Evolutionary conservation across 2,329 filamentous ascomycete species (phyloP).

Genomic region (Fusarium continuum): DNA sequence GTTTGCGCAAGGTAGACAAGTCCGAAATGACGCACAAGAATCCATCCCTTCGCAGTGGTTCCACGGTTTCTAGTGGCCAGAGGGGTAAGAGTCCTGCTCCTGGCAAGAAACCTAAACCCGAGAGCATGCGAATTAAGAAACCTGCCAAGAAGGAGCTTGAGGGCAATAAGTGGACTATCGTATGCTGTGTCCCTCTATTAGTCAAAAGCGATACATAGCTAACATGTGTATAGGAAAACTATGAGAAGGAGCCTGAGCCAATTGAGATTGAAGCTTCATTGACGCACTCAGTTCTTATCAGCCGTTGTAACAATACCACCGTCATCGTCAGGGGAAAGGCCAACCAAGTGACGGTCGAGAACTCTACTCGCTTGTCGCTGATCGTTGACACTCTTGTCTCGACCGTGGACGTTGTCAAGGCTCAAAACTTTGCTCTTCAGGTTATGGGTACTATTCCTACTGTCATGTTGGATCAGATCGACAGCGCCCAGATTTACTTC

Average conservation of each 20-base stretch:
- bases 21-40: conserved; percentile 99
- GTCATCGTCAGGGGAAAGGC: conserved; percentile 92
- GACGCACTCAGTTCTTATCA: conserved; percentile 90
- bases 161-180: conserved; percentile 92
- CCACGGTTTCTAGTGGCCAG: conserved; percentile 71
- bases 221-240: conserved; percentile 75
- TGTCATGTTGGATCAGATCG: conserved; percentile 90
- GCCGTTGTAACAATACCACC: conserved; percentile 89
- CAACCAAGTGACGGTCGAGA: conserved; percentile 96
- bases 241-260: conserved; percentile 76
- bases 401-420: conserved; percentile 94
- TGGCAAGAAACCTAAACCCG: conserved; percentile 85
- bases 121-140: conserved; percentile 86
- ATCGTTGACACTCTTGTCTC: conserved; percentile 91
- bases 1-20: conserved; percentile 91
- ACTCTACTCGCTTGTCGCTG: conserved; percentile 83
- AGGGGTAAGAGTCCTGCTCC: conserved; percentile 87
- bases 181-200: conserved; percentile 52
- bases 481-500: conserved; percentile 88
- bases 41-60: conserved; percentile 79
- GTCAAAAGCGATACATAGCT: not conserved
- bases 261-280: conserved; percentile 84
- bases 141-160: conserved; percentile 81
- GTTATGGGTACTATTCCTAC: conserved; percentile 88
- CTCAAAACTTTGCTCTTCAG: conserved; percentile 92